Evolutionary conservation across 371 early-diverging fungal species (phyloP).

Genomic region (Batrachochytrium dendrobatidis): DNA sequence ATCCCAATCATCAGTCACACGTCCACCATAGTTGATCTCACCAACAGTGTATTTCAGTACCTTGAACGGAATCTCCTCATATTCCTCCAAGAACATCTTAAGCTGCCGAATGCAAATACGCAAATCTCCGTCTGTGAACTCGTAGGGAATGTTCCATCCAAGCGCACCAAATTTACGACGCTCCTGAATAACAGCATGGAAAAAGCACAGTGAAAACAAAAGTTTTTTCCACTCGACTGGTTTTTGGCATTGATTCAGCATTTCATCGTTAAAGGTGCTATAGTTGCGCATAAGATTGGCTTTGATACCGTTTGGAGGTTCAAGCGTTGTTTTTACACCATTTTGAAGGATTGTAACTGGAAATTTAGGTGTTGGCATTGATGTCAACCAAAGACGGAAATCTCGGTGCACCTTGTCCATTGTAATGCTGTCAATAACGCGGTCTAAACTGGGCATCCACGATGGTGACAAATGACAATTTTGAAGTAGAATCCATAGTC

Average conservation of each 20-base stretch:
- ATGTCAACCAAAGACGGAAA: slow-evolving; percentile 51
- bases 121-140: slow-evolving; percentile 42
- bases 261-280: slow-evolving; percentile 48
- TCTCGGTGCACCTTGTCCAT: slow-evolving; percentile 50
- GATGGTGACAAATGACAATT: slow-evolving; percentile 53
- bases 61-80: slow-evolving; percentile 47
- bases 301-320: slow-evolving; percentile 53
- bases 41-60: slow-evolving; percentile 52
- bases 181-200: slow-evolving; percentile 54
- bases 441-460: slow-evolving; percentile 51
- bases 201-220: slow-evolving; percentile 44
- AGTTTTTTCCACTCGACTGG: slow-evolving; percentile 44
- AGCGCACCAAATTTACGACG: slow-evolving; percentile 52
- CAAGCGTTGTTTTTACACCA: slow-evolving; percentile 50
- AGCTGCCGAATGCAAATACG: slow-evolving; percentile 48
- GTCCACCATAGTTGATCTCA: slow-evolving; percentile 54
- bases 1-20: slow-evolving; percentile 56
- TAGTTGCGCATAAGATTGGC: slow-evolving; percentile 51
- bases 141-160: slow-evolving; percentile 57
- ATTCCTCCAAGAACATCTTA: slow-evolving; percentile 52
- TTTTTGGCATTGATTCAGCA: slow-evolving; percentile 35
- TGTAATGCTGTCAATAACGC: slow-evolving; percentile 45
- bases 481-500: slow-evolving; percentile 49
- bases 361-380: slow-evolving; percentile 50
- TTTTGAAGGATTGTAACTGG: slow-evolving; percentile 52